phyloP scores from a whole-genome alignment of 2,329 filamentous ascomycete genomes.

The Clarireedia sp. region DNA sequence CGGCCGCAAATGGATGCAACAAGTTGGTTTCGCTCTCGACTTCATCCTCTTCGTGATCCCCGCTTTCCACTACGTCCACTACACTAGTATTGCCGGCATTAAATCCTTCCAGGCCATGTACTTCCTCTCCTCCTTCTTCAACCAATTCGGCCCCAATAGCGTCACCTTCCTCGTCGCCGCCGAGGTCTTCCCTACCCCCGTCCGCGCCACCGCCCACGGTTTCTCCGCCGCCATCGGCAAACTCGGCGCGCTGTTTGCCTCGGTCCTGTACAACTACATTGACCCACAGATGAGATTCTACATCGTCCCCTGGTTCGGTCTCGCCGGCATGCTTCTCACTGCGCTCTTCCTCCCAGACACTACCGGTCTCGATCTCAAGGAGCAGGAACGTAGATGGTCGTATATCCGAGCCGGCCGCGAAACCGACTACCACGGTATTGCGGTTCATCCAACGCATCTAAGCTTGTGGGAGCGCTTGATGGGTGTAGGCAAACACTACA shows the following conservation, averaged over 20 bases:
- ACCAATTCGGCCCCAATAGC: conserved; percentile 90
- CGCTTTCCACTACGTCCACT: conserved; percentile 82
- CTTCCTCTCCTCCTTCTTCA: conserved; percentile 97
- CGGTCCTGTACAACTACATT: conserved; percentile 94
- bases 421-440: conserved; percentile 84
- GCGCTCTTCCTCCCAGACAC: conserved; percentile 89
- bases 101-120: conserved; percentile 97
- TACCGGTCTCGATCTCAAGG: conserved; percentile 91
- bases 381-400: conserved; percentile 89
- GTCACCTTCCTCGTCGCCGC: conserved; percentile 95
- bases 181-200: conserved; percentile 90
- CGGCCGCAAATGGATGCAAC: conserved; percentile 93
- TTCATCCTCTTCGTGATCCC: conserved; percentile 92
- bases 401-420: conserved; percentile 75
- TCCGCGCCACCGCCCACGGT: conserved; percentile 89
- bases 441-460: conserved; percentile 81
- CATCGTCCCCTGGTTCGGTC: conserved; percentile 91
- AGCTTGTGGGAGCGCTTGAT: conserved; percentile 79
- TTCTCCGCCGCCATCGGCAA: conserved; percentile 91
- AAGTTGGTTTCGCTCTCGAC: conserved; percentile 83
- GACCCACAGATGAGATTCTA: conserved; percentile 76
- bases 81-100: conserved; percentile 62
- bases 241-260: conserved; percentile 75
- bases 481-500: conserved; percentile 73
- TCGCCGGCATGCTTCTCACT: conserved; percentile 77